Base-by-base conservation (phyloP, 257 asterid species). In the Solanum arcanum region DNA sequence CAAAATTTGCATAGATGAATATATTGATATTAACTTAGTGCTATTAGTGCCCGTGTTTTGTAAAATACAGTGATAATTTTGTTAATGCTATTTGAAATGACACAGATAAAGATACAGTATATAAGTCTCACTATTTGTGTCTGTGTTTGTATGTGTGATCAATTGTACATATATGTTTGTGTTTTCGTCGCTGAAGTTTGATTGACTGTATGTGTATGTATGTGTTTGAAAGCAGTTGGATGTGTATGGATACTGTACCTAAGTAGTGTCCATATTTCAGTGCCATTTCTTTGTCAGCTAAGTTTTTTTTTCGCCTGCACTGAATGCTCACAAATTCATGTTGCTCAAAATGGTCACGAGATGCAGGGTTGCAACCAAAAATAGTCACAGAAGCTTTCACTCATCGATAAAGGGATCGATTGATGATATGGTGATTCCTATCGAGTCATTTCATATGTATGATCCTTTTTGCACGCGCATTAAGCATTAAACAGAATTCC, bases 401-500 rank as follows among this genome's bases (percentile, higher is more conserved):
- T 93, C 94, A 12, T 97, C 98, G 99, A 91, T 94, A 87, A 94
- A 92, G 4, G 62, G 62, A 52, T 52, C 23, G 8, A 52, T 52
- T 52, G 0, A 52, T 52, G 62, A 52, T 6, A n/a, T 6, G 87
- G 93, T 94, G 25, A 68, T 96, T 87, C 98, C 98, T 47, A 93
- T 95, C 2, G 98, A 97, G 84, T 94, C 98, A 52, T 52, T 0
- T 3, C 62, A 52, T 52, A 18, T 52, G 10, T 2, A 16, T 52
- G n/a, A 52, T 52, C 62, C 98, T 29, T 95, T 83, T 90, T 98
- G 98, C 41, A 90, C 87, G 62, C 92, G 96, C 82, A 93, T 97
- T 78, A 95, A 89, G 91, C 99, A 97, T n/a, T 98, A 95, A 27
- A 95, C 87, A 88, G 96, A 89, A 92, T 97, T 76, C 99, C 97